Base-by-base conservation (phyloP, 306 rosid species). In the Myrica gale region DNA sequence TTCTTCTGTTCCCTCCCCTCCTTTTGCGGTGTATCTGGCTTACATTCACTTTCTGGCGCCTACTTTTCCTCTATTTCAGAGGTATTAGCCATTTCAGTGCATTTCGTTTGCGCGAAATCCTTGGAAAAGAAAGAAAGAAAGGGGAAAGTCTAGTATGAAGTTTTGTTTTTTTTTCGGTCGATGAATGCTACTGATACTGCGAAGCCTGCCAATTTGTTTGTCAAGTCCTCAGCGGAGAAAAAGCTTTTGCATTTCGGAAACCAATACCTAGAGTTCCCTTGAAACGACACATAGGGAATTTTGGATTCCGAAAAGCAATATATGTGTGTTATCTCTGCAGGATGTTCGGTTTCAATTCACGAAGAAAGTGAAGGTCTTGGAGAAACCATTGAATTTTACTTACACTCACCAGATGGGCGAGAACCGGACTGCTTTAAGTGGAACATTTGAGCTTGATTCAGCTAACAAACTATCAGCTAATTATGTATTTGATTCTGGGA, bases 341-440 rank as follows among this genome's bases (percentile, higher is more conserved):
- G 65, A 58, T 58, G 41, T 58, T 58, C 65, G 65, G 65, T 58
- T 58, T 58, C 65, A 58, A 23, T 58, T 58, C 65, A 58, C 37
- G 26, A 58, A 58, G 65, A 58, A 58, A 20, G 13, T 57, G 12
- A 57, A 57, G 10, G 13, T 57, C 37, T 21, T 57, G 12, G 65
- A 21, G 41, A 21, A 21, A 21, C 65, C 65, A 10, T 58, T 58
- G 26, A 23, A 23, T 10, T 58, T 58, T 32, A 57, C 65, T 57
- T 57, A 57, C 37, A 57, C 65, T 57, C 65, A 57, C 65, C n/a
- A n/a, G 65, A 58, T 20, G 65, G 6, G 65, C 37, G 65, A 58
- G 65, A 58, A 58, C 65, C 39, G 12, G 65, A 58, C 39, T 58
- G 4, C 37, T 9, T 23, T 23, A 39, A 58, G 21, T 58, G 65